Base-by-base conservation (phyloP, 768 basidiomycete species). In the Pleurotus cornucopiae region DNA sequence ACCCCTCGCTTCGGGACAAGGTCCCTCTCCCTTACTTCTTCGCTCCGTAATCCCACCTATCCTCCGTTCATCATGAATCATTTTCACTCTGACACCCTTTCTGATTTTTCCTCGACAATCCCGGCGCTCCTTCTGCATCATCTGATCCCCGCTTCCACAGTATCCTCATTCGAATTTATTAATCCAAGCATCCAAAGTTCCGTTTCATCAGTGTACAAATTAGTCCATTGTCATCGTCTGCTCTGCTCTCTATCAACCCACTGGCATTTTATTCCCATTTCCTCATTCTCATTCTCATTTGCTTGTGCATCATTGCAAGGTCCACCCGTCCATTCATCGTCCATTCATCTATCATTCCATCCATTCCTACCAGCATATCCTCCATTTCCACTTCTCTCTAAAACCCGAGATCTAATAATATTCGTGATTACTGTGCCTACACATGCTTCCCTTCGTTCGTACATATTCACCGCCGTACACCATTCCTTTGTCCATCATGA, bases 121-220 rank as follows among this genome's bases (percentile, higher is more conserved):
- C 25, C 46, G 9, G 20, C 16, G 12, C 7, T 16, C 23, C 37
- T 49, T 49, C 48, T 20, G 26, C 16, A 23, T 34, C 14, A 14
- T 26, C 48, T 26, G 26, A 25, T 30, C 48, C 12, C 21, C 20
- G 1, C 21, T 47, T 18, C 21, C 26, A 14, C 20, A 18, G 13
- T 23, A 49, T 49, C 26, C 20, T 49, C n/a, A 49, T 23, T 38
- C 48, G 20, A 26, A 38, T 49, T 34, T 7, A 49, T 23, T 23
- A 20, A 20, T 47, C 23, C 23, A 16, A 49, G 48, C n/a, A 44
- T 49, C 18, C 25, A 26, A 49, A 49, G 41, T 44, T 43, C 41
- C 41, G 30, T 34, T 43, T 44, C 41, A 44, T 16, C 41, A 44
- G 41, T 49, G 48, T 49, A 49, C 48, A 49, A 49, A 49, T 49